Base-by-base conservation (phyloP, 192 early-diverging fungal genomes). In the Coemansia pectinata region DNA sequence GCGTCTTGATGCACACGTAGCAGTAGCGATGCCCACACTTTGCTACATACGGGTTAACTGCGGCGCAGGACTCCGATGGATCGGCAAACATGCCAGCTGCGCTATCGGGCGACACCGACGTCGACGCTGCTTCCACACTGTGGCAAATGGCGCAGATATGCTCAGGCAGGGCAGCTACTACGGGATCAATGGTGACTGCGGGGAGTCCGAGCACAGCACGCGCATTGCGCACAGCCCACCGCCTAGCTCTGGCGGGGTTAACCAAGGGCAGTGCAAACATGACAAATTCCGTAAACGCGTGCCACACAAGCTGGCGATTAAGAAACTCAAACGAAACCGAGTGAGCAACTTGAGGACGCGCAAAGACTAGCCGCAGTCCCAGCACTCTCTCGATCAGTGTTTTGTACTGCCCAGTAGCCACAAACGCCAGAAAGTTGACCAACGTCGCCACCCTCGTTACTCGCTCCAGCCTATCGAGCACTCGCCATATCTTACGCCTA, bases 231-330 rank as follows among this genome's bases (percentile, higher is more conserved):
- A 76, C 71, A 5, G 48, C 65, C 74, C 77, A 76, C 31, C 71
- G 74, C 10, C 82, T 53, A n/a, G 74, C 74, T 21, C 67, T 67
- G 34, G 77, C 67, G 3, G 77, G 68, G 59, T 94, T 94, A 63
- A 96, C 85, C 47, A 95, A 69, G 6, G 95, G 94, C 63, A 94
- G 84, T 25, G 94, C 78, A 81, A 94, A 95, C 74, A 94, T 83
- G 25, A 95, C 85, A 78, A 95, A 94, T 87, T 97, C 93, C 29
- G 93, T 94, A 66, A 96, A 95, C 52, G 93, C 92, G 27, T 95
- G 91, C 94, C 93, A 98, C 31, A 96, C 94, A 67, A 96, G 86
- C 82, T 98, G 93, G 15, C 95, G 87, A 73, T 96, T 98, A 72
- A 98, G 85, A 70, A 93, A 96, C 72, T 98, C 96, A 71, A 93